Conservation (phyloP, 108 stramenopile species). For the Hondaea fermentalgiana region DNA sequence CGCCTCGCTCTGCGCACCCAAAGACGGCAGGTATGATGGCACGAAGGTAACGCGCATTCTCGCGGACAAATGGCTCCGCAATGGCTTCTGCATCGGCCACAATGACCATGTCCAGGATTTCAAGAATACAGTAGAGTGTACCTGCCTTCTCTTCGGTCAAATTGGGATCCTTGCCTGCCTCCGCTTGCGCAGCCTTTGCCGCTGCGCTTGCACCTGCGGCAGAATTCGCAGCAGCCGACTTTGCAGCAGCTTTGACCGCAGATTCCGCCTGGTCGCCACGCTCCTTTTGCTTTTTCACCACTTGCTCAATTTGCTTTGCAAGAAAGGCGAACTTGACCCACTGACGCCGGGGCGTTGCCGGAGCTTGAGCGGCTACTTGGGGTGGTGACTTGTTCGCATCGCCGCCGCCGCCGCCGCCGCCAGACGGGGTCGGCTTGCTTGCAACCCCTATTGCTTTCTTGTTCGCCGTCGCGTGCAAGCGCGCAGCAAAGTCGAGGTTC, state of each 20-base stretch:
- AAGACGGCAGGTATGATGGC: neutral
- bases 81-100: neutral
- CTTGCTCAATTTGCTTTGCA: neutral
- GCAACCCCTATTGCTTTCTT: neutral
- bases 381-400: neutral
- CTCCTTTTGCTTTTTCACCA: neutral
- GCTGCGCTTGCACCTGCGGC: neutral
- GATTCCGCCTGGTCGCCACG: neutral
- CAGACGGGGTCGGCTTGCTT: neutral
- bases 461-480: neutral
- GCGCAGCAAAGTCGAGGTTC: neutral
- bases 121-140: neutral
- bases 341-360: neutral
- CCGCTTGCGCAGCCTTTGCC: neutral
- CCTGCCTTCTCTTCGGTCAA: neutral
- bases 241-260: neutral
- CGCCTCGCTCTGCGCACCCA: conserved; percentile 8
- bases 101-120: neutral
- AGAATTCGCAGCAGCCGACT: neutral
- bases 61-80: neutral
- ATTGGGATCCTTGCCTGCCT: neutral
- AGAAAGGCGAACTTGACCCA: neutral
- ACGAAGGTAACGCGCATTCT: neutral
- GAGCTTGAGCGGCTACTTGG: neutral
- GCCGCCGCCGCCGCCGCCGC: no score